A percentile compares a stretch with the other conserved stretches of the same genome.
phyloP scores from a whole-genome alignment of 1,284 basidiomycete species.

The Malassezia caprae region DNA sequence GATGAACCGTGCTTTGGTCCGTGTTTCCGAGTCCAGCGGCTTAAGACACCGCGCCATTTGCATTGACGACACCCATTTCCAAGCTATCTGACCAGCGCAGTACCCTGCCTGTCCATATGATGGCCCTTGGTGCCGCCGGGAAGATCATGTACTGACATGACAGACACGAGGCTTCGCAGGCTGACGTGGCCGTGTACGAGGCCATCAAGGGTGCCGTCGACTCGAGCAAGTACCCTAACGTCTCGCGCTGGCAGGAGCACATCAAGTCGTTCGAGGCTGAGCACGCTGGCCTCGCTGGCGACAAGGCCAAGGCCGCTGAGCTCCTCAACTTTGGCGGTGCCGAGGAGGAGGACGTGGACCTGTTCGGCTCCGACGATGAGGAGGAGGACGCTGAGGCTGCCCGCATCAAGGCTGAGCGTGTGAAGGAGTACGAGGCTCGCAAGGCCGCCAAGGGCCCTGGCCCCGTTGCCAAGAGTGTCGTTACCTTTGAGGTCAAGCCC shows the following conservation, averaged over 20 bases:
- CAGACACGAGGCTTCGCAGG: constrained; percentile 89
- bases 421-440: constrained; percentile 84
- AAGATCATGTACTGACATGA: not conserved
- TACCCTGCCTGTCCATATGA: not conserved
- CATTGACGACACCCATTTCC: constrained; percentile 46
- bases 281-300: constrained; percentile 39
- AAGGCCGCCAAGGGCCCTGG: constrained; percentile 75
- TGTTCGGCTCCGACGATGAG: constrained; percentile 78
- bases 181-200: constrained; percentile 90
- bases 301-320: constrained; percentile 43
- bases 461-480: constrained; percentile 62
- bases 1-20: constrained; percentile 48
- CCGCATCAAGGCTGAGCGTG: constrained; percentile 84
- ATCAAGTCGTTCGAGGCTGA: constrained; percentile 43
- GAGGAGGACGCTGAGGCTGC: constrained; percentile 89
- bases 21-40: constrained; percentile 50
- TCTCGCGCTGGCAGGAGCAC: constrained; percentile 75
- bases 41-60: constrained; percentile 48
- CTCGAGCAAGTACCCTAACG: constrained; percentile 60
- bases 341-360: constrained; percentile 81
- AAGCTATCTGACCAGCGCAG: constrained; percentile 36
- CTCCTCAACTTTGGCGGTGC: constrained; percentile 49
- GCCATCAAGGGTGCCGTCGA: constrained; percentile 58
- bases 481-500: constrained; percentile 93
- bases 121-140: not conserved